Base-by-base conservation (phyloP, 768 basidiomycete species). In the Tricholoma bakamatsutake region DNA sequence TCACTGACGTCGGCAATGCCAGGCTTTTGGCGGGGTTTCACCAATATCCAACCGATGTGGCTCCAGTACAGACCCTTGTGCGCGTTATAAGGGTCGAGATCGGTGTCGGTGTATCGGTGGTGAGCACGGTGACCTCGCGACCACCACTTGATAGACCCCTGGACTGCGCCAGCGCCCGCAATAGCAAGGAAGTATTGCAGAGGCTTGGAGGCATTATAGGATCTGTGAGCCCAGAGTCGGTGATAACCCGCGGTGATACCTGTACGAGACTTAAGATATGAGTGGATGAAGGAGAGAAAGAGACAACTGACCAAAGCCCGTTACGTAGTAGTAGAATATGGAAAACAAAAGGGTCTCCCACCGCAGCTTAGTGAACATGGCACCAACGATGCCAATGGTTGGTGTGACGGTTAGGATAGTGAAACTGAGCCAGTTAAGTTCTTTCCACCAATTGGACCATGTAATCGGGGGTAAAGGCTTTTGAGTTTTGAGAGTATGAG, bases 141-240 rank as follows among this genome's bases (percentile, higher is more conserved):
- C 97, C 97, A 98, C 97, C 97, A 98, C 70, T 92, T 90, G 75
- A 99, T 96, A 18, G 95, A 97, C 8, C 96, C 96, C 67, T 99
- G 83, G 47, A 96, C 88, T 4, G 96, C 95, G 48, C 97, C 96
- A 1, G 93, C 87, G 50, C 96, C 97, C 9, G 85, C 80, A 17
- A 89, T 64, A 24, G 94, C 91, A 48, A 98, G 83, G 60, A 82
- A 73, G 66, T 93, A 97, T 68, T 98, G 87, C 11, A 98, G 74
- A 13, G 90, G 87, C 56, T 79, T 79, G 3, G 88, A 85, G 35
- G 96, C 97, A 67, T 97, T 98, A 71, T 96, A 99, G 0, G 91
- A 80, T 55, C 97, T 84, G 67, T 99, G 97, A 9, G 97, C 91
- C 94, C 95, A 99, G 0, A 98, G 80, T 55, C 97, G 85, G 66